phyloP scores from a whole-genome alignment of 192 early-diverging fungal genomes.

The Coemansia sp. region DNA sequence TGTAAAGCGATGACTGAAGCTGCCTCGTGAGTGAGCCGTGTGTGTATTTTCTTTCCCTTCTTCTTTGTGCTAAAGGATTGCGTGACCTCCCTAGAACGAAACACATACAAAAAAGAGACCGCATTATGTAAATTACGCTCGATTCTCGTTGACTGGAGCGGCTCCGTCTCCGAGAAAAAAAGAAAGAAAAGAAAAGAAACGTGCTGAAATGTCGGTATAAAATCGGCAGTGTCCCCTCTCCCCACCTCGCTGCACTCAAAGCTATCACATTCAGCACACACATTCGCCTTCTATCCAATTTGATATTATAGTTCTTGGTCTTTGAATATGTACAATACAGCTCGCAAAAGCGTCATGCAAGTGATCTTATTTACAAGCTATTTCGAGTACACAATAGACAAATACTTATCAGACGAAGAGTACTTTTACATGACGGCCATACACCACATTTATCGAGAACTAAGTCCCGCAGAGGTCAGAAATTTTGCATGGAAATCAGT shows the following conservation, averaged over 20 bases:
- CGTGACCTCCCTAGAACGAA: no score
- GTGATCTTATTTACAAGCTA: not conserved
- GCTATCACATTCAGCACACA: no score
- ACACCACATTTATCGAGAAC: not conserved
- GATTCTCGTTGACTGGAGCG: not conserved
- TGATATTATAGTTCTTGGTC: not conserved
- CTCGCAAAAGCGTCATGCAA: not conserved
- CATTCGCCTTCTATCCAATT: not conserved
- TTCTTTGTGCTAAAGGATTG: no score
- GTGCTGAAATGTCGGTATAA: not conserved
- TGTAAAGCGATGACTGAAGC: no score
- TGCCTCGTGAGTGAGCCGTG: no score
- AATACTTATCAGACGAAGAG: not conserved
- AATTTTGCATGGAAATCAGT: not conserved
- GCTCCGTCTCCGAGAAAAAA: not conserved
- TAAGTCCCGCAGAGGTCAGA: not conserved
- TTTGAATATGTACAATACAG: not conserved
- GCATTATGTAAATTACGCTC: not conserved
- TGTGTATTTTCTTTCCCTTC: no score
- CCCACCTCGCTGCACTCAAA: no score
- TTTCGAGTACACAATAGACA: not conserved
- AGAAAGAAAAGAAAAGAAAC: no score
- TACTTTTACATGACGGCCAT: not conserved
- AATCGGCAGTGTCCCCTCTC: not conserved
- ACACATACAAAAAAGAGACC: not conserved